phyloP scores from a whole-genome alignment of 2,329 filamentous ascomycete species.

The Dryadomyces sulphureus region DNA sequence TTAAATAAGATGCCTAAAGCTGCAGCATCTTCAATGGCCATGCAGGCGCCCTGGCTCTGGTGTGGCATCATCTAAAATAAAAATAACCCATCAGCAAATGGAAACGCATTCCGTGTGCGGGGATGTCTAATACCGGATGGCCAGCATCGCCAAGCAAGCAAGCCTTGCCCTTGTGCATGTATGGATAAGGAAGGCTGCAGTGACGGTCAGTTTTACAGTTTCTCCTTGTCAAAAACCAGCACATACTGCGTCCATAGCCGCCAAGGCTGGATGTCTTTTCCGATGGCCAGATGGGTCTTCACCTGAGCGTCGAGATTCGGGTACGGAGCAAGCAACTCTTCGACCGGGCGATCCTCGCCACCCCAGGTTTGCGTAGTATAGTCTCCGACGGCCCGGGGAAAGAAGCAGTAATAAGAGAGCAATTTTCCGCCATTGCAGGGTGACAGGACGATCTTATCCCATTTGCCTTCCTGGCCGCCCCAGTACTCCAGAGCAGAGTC shows the following conservation, averaged over 20 bases:
- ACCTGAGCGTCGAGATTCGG: constrained; percentile 45
- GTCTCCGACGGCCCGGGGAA: constrained; percentile 43
- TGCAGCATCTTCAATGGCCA: constrained; percentile 53
- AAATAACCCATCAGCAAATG: constrained; percentile 29
- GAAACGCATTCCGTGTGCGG: constrained; percentile 14
- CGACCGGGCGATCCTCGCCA: constrained; percentile 17
- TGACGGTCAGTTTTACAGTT: not conserved
- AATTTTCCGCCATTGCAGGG: constrained; percentile 48
- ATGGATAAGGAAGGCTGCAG: constrained; percentile 35
- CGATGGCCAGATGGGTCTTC: constrained; percentile 39
- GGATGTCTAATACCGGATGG: constrained; percentile 37
- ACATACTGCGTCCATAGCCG: constrained; percentile 28
- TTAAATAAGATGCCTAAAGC: constrained; percentile 47
- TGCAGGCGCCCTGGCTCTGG: constrained; percentile 54
- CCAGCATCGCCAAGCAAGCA: constrained; percentile 52
- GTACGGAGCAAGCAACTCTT: constrained; percentile 46
- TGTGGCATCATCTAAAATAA: constrained; percentile 19
- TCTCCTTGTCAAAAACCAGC: not conserved
- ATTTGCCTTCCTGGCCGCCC: constrained; percentile 42
- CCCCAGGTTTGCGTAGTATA: constrained; percentile 43
- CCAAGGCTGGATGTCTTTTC: constrained; percentile 50
- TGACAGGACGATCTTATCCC: constrained; percentile 55
- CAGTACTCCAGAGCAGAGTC: constrained; percentile 53
- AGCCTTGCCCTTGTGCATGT: constrained; percentile 28
- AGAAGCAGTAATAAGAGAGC: constrained; percentile 51